These are phyloP conservation scores for Musa troglodytarum DNA, from an alignment of 176 grass and related monocot species.

Conservation along the genomic window DNA sequence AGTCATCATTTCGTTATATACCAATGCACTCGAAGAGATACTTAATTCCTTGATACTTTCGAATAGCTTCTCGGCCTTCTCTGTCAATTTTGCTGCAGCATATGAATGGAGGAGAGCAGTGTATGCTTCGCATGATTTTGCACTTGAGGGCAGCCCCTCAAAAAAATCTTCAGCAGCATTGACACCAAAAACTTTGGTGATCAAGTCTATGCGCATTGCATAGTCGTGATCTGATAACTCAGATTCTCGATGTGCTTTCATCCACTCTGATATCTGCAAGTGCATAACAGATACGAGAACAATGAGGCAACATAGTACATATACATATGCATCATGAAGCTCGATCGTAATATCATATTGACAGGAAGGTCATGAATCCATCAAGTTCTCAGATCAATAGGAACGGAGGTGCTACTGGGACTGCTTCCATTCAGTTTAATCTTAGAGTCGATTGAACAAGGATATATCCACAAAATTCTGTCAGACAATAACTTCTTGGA, in stretches of 20 bases:
- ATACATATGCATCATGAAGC: background rate
- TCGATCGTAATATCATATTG: background rate
- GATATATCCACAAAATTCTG: background rate
- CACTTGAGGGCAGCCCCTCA: slow-evolving; percentile 42
- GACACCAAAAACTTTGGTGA: slow-evolving; percentile 71
- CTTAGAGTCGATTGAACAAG: background rate
- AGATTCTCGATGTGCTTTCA: slow-evolving; percentile 60
- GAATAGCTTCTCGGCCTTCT: slow-evolving; percentile 62
- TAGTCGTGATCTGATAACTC: slow-evolving; percentile 64
- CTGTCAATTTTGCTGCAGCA: slow-evolving; percentile 55
- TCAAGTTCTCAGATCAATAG: background rate
- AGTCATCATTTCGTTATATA: slow-evolving; percentile 85
- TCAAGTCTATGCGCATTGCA: slow-evolving; percentile 52
- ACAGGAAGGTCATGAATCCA: background rate
- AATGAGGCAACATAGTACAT: background rate
- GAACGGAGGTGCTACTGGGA: background rate
- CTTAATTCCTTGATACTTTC: slow-evolving; percentile 50
- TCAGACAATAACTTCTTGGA: background rate
- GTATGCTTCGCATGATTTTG: slow-evolving; percentile 58
- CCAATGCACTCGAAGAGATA: slow-evolving; percentile 31
- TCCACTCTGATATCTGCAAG: slow-evolving; percentile 76
- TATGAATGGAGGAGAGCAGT: slow-evolving; percentile 79
- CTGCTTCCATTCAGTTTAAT: background rate
- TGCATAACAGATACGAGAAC: slow-evolving; percentile 10
- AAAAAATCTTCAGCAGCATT: slow-evolving; percentile 80